Conservation (phyloP, 2,329 filamentous ascomycete species). For the Fusarium subglutinans region DNA sequence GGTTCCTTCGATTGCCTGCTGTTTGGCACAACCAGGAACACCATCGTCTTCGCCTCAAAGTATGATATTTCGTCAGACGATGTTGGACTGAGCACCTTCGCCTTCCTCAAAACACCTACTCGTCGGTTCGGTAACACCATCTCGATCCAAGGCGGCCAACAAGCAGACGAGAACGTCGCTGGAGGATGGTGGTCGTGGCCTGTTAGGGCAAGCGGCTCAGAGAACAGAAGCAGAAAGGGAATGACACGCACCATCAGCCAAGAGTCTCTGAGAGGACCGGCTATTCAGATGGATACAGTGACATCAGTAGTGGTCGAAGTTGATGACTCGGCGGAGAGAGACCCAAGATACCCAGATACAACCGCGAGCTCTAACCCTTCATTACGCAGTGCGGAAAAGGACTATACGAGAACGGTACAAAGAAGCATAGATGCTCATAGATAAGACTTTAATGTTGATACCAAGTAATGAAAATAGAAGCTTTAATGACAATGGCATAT, state of each 20-base stretch:
- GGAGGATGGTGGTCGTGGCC: slow-evolving; percentile 46
- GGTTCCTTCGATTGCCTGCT: slow-evolving; percentile 65
- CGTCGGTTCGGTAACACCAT: slow-evolving; percentile 55
- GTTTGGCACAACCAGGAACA: slow-evolving; percentile 61
- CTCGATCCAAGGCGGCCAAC: slow-evolving; percentile 47
- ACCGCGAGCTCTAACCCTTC: slow-evolving; percentile 39
- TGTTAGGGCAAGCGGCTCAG: slow-evolving; percentile 1
- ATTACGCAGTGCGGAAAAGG: slow-evolving; percentile 43
- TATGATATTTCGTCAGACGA: slow-evolving; percentile 53
- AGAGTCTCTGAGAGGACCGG: slow-evolving; percentile 48
- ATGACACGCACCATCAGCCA: slow-evolving; percentile 42
- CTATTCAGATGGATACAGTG: slow-evolving; percentile 56
- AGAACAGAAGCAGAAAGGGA: slow-evolving; percentile 15
- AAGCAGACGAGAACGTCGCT: slow-evolving; percentile 7
- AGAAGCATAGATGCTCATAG: slow-evolving; percentile 12
- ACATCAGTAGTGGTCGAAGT: slow-evolving; percentile 54
- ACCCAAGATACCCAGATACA: slow-evolving; percentile 40
- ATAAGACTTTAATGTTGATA: neutral
- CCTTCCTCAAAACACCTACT: slow-evolving; percentile 56
- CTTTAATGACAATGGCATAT: neutral
- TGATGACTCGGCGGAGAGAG: slow-evolving; percentile 41
- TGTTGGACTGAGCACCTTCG: slow-evolving; percentile 61
- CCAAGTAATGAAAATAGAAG: neutral
- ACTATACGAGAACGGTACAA: slow-evolving; percentile 13
- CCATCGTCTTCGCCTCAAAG: slow-evolving; percentile 59